A percentile compares a stretch with the other conserved stretches of the same genome.
Evolutionary conservation across 2,329 filamentous ascomycete species (phyloP).

Genomic region (Grosmannia serpens): DNA sequence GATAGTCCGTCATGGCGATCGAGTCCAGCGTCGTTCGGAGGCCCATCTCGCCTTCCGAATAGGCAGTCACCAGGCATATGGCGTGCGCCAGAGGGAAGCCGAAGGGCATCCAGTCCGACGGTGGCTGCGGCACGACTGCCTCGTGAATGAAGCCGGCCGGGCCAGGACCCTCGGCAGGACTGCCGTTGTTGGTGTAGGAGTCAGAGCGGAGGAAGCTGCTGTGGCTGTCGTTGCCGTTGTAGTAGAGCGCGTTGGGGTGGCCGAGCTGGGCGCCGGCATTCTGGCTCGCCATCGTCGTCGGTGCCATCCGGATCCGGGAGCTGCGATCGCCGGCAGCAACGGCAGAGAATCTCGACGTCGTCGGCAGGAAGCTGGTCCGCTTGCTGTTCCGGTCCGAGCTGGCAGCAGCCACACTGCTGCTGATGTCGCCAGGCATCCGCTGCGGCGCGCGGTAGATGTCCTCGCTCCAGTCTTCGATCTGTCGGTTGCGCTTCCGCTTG

Average conservation of each 20-base stretch:
- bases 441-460: conserved; percentile 91
- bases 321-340: conserved; percentile 66
- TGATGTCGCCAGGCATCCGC: conserved; percentile 64
- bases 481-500: conserved; percentile 72
- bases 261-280: conserved; percentile 61
- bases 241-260: conserved; percentile 62
- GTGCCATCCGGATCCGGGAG: conserved; percentile 39
- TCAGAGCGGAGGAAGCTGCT: conserved; percentile 54
- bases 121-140: conserved; percentile 88
- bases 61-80: conserved; percentile 90
- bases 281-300: conserved; percentile 94
- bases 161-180: conserved; percentile 56
- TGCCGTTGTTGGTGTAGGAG: conserved; percentile 41
- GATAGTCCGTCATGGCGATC: conserved; percentile 94
- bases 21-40: conserved; percentile 91
- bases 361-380: conserved; percentile 80
- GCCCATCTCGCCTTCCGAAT: conserved; percentile 90
- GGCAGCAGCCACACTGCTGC: conserved; percentile 46
- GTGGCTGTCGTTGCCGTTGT: conserved; percentile 49
- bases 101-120: conserved; percentile 94
- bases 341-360: conserved; percentile 87
- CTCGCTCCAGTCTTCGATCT: conserved; percentile 96
- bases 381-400: conserved; percentile 61
- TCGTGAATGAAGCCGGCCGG: conserved; percentile 95
- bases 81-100: conserved; percentile 89